Base-by-base conservation (phyloP, 2,329 filamentous ascomycete genomes). In the Ascochyta clinopodiicola region DNA sequence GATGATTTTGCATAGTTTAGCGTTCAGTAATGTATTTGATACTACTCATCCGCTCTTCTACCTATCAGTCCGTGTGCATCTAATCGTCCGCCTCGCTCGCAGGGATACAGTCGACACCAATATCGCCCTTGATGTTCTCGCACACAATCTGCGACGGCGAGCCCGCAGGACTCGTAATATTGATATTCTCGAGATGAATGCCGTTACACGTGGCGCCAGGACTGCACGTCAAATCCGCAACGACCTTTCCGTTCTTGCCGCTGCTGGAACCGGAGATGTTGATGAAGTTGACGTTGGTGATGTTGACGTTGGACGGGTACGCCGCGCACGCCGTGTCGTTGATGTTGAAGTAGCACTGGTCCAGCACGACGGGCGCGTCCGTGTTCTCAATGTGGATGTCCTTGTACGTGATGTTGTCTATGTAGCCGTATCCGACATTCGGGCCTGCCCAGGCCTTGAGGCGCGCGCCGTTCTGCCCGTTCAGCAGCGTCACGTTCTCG, bases 311-410 rank as follows among this genome's bases (percentile, higher is more conserved):
- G 0, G 82, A 84, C 0, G 85, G 84, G 59, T 84, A 82, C 13
- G 77, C 55, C 2, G 80, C 78, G 62, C 85, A 87, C 2, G 79
- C 78, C 0, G 79, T 79, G 3, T 75, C 61, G 51, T 82, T 79
- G 58, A 85, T 76, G 57, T 86, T 82, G 70, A 87, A 87, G 71
- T 87, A 87, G 72, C 85, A 87, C 25, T 84, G 84, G 63, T 87
- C 85, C 7, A 88, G 74, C 32, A 85, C 83, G 21, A 86, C 78
- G 0, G 83, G 79, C 57, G 81, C 79, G 60, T 87, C 84, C 19
- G 83, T 85, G 59, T 84, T 84, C 19, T 82, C 83, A 36, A 84
- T 79, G 71, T 80, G 82, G 61, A 87, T 82, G 71, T 86, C 84
- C 69, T 84, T 79, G 72, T 86, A 88, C 1, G 85, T 87, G 43